These are phyloP conservation scores for Tolypocladium pustulatum DNA, from an alignment of 2,329 filamentous ascomycete species.

Conservation along the genomic window DNA sequence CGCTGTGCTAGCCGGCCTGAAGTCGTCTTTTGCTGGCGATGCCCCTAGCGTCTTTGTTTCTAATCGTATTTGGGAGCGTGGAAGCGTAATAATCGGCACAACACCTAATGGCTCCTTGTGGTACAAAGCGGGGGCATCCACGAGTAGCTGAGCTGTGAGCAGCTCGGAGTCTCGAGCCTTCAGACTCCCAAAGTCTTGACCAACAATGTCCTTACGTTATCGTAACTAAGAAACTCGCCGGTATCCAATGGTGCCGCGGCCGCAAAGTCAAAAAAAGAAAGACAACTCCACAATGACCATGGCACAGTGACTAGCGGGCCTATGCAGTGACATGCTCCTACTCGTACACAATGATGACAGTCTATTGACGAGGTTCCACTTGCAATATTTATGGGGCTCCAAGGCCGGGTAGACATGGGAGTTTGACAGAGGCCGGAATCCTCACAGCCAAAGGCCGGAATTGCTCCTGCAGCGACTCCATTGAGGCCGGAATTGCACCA, in stretches of 20 bases:
- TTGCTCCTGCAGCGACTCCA: not conserved
- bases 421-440: not conserved
- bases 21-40: not conserved
- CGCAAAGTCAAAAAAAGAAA: not conserved
- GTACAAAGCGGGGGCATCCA: not conserved
- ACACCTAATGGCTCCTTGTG: not conserved
- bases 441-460: not conserved
- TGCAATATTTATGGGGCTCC: not conserved
- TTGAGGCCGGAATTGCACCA: not conserved
- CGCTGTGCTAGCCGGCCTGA: conserved; percentile 11
- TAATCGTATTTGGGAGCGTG: not conserved
- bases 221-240: not conserved
- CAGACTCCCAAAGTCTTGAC: not conserved
- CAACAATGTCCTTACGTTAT: not conserved
- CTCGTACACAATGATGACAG: too few relatives aligned
- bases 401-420: not conserved
- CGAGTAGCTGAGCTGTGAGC: not conserved
- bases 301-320: not conserved
- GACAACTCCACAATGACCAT: not conserved
- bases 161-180: not conserved
- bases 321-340: not conserved
- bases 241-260: not conserved
- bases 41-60: not conserved
- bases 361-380: not conserved
- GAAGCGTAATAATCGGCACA: not conserved